Conservation (phyloP, 352 stramenopile genomes). For the Phytophthora fragariaefolia region DNA sequence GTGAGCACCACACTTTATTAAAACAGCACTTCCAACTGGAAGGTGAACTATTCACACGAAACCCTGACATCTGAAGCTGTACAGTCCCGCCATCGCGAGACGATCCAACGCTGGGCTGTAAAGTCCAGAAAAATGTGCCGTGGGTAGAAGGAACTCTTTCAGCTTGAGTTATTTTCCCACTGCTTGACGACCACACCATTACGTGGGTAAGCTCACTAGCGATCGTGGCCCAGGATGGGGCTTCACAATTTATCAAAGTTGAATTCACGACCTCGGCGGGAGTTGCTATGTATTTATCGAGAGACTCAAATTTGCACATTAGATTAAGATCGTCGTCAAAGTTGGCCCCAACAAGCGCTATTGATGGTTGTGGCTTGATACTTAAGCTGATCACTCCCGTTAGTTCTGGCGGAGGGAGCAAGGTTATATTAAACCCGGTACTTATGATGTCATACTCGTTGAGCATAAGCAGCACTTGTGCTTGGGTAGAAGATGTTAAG, state of each 20-base stretch:
- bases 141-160: conserved; percentile 2
- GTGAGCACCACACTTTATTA: conserved; percentile 28
- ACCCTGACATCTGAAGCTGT: conserved; percentile 12
- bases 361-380: neutral
- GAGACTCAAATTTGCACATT: conserved; percentile 49
- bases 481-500: conserved; percentile 4
- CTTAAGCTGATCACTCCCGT: neutral
- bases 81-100: conserved; percentile 16
- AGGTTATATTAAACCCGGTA: conserved; percentile 50
- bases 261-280: conserved; percentile 45
- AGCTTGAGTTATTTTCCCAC: conserved; percentile 23
- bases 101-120: conserved; percentile 33
- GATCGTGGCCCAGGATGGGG: conserved; percentile 31
- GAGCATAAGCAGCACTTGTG: conserved; percentile 35
- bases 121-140: conserved; percentile 30
- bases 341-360: conserved; percentile 45
- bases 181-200: conserved; percentile 40
- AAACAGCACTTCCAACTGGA: conserved; percentile 50
- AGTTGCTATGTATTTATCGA: conserved; percentile 21
- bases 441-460: conserved; percentile 24
- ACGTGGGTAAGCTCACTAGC: conserved; percentile 21
- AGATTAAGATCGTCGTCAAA: conserved; percentile 45
- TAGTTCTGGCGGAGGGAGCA: conserved; percentile 41
- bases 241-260: conserved; percentile 39
- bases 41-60: neutral